A percentile compares a stretch with the other conserved stretches of the same genome.
Conservation (phyloP, 2,329 filamentous ascomycete genomes). For the Stemphylium vesicarium region DNA sequence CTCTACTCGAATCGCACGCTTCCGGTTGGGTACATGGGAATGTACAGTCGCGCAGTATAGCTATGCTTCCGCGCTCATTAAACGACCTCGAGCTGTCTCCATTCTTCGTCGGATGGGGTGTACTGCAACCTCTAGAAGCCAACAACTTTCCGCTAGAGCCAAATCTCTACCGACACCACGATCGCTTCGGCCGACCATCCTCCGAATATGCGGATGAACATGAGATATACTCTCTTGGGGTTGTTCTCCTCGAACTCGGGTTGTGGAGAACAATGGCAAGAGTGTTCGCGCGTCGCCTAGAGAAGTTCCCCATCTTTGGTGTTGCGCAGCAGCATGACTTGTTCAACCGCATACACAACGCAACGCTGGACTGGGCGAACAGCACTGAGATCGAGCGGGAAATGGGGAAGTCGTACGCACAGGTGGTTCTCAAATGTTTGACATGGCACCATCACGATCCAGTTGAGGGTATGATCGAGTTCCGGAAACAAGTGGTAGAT, state of each 20-base stretch:
- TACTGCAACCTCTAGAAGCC: slow-evolving; percentile 3
- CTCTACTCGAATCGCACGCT: slow-evolving; percentile 17
- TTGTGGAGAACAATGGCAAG: slow-evolving; percentile 48
- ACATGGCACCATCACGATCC: slow-evolving; percentile 16
- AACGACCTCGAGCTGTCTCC: slow-evolving; percentile 18
- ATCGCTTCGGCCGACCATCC: slow-evolving; percentile 53
- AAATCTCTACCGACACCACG: slow-evolving; percentile 60
- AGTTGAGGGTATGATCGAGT: slow-evolving; percentile 15
- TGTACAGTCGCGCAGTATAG: slow-evolving; percentile 16
- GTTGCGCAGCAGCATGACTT: slow-evolving; percentile 9
- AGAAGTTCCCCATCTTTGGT: slow-evolving; percentile 13
- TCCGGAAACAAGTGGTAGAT: slow-evolving; percentile 19
- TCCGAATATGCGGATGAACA: slow-evolving; percentile 57
- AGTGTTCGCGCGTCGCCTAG: slow-evolving; percentile 18
- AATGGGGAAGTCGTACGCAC: slow-evolving; percentile 19
- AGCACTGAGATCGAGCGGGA: slow-evolving; percentile 19
- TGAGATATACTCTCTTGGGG: slow-evolving; percentile 63
- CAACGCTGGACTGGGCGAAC: slow-evolving; percentile 16
- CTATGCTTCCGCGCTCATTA: slow-evolving; percentile 14
- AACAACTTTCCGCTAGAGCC: slow-evolving; percentile 15
- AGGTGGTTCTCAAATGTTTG: slow-evolving; percentile 18
- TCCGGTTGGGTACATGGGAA: slow-evolving; percentile 22
- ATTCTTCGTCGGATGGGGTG: slow-evolving; percentile 23
- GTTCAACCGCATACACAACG: slow-evolving; percentile 15
- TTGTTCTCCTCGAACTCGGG: slow-evolving; percentile 61